phyloP scores from a whole-genome alignment of 345 rosid genomes.

The Odontarrhena argentea region DNA sequence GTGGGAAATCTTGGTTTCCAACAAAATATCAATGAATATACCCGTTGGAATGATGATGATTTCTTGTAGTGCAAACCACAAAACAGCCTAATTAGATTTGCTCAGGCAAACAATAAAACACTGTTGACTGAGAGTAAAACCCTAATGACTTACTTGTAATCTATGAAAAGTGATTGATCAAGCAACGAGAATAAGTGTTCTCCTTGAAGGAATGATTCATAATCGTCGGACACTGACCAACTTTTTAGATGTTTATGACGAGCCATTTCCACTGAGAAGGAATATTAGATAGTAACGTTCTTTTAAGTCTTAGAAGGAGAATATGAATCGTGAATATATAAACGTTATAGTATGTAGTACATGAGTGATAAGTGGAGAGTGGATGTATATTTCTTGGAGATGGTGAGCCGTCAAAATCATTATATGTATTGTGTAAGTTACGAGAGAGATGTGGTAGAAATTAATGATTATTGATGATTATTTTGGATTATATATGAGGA shows the following conservation, averaged over 20 bases:
- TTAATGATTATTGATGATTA: constrained; percentile 35
- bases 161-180: constrained; percentile 24
- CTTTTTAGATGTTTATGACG: not conserved
- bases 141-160: constrained; percentile 36
- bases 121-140: not conserved
- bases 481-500: constrained; percentile 18
- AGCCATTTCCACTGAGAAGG: constrained; percentile 22
- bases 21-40: too few relatives aligned
- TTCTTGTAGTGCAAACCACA: not conserved
- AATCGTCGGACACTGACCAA: constrained; percentile 30
- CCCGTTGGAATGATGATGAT: too few relatives aligned
- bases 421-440: constrained; percentile 34
- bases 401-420: constrained; percentile 39
- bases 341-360: constrained; percentile 15
- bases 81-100: constrained; percentile 8
- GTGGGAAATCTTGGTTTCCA: too few relatives aligned
- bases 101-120: not conserved
- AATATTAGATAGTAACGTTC: not conserved
- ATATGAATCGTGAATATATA: constrained; percentile 15
- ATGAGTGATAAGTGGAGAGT: constrained; percentile 25
- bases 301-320: not conserved
- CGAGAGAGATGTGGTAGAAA: constrained; percentile 21
- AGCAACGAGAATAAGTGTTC: constrained; percentile 39
- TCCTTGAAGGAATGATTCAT: constrained; percentile 29
- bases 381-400: constrained; percentile 34